These are phyloP conservation scores for Fusarium tuaranense DNA, from an alignment of 2,329 filamentous ascomycete species.

Conservation along the genomic window DNA sequence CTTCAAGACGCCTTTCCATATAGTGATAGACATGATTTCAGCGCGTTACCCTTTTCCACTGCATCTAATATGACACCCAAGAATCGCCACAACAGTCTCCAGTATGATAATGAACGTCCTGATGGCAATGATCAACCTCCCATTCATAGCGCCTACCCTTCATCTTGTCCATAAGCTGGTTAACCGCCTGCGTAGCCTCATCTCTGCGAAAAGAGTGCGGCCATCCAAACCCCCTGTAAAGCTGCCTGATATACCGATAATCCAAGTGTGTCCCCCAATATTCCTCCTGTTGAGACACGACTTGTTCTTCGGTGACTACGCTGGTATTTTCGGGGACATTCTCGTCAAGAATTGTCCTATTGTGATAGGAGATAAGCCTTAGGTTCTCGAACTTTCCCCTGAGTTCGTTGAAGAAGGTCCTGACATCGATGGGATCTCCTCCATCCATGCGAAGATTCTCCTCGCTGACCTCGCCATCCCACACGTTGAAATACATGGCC, in stretches of 20 bases:
- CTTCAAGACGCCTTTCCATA: too few species aligned
- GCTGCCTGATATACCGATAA: constrained; percentile 4
- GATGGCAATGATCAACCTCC: not conserved
- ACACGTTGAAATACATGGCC: not conserved
- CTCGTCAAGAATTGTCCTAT: not conserved
- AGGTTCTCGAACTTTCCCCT: not conserved
- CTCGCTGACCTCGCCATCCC: not conserved
- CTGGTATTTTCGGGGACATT: not conserved
- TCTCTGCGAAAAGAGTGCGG: not conserved
- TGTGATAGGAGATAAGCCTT: not conserved
- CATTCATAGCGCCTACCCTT: not conserved
- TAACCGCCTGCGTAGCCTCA: not conserved
- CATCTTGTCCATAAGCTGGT: not conserved
- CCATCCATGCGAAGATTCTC: not conserved
- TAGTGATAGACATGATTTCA: too few species aligned
- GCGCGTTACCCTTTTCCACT: too few species aligned
- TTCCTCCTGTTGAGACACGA: not conserved
- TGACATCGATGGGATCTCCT: not conserved
- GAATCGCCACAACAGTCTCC: not conserved
- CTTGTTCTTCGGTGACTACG: not conserved
- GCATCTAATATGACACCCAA: not conserved
- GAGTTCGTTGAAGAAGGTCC: not conserved
- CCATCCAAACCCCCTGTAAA: constrained; percentile 5
- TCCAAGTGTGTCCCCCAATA: not conserved
- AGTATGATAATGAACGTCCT: not conserved